Evolutionary conservation across 2,329 filamentous ascomycete species (phyloP), one percentile per base, ranked within the genome.

Genomic region (Neopestalotiopsis sp.): DNA sequence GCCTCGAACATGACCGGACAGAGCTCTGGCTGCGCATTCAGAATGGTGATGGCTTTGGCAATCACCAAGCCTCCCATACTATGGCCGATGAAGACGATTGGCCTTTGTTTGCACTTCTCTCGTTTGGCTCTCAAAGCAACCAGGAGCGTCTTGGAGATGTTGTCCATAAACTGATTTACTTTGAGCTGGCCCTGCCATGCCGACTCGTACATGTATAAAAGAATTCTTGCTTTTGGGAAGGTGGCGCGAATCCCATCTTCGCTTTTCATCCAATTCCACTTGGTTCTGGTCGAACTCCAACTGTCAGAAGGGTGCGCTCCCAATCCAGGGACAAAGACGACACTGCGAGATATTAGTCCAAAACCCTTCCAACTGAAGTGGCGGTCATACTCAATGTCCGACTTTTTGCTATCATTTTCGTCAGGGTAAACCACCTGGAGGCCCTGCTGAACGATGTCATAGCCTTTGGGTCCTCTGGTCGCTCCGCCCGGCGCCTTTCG

Each of bases 61-160:
- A 84, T 77, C 1, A 84, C 81, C 5, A 84, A 74, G 6, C 82
- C 82, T 9, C 82, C 82, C 82, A 84, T 84, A 24, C 80, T 82
- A 49, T 83, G 82, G 0, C 80, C 81, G 14, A 84, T 80, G 45
- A 84, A 82, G 0, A 82, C 78, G 10, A 84, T 81, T 1, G 82
- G 82, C 2, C 81, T 76, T 34, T 76, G 67, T 69, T 74, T 75
- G 42, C 71, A 74, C 38, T 75, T 74, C 75, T 79, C 65, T 1
- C 7, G 12, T 4, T n/a, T 4, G 17, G 9, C 17, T 20, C 76
- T 75, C 24, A 84, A 66, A 0, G 77, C 77, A 32, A 76, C 77
- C 3, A 84, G 73, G 14, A 84, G 71, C 3, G 75, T 78, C 70
- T 76, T 78, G 1, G 81, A 79, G 63, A 84, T 72, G 67, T 82